phyloP scores from a whole-genome alignment of 306 rosid genomes.

The Vicia faba region DNA sequence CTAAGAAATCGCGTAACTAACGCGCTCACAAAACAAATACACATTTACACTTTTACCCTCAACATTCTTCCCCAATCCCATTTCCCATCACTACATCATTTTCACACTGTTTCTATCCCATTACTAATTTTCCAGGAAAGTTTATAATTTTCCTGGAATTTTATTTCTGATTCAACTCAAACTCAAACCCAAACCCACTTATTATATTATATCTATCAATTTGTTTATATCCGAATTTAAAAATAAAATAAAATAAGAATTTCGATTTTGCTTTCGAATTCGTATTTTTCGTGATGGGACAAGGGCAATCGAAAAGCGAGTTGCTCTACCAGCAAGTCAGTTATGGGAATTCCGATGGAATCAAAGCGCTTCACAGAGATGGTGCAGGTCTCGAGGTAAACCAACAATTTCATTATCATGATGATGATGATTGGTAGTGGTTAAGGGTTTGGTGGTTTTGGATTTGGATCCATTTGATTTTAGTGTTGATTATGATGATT shows the following conservation, averaged over 20 bases:
- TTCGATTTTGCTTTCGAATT: conserved; percentile 21
- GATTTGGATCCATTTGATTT: conserved; percentile 29
- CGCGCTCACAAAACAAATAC: neutral
- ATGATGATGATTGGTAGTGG: neutral
- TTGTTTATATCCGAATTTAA: neutral
- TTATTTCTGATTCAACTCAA: conserved; percentile 8
- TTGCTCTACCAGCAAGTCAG: conserved; percentile 79
- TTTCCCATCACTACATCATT: neutral
- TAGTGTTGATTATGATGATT: conserved; percentile 29
- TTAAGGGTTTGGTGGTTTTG: conserved; percentile 32
- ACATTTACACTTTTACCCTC: conserved; percentile 35
- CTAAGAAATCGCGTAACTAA: conserved; percentile 28
- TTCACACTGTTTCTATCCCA: neutral
- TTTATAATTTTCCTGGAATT: conserved; percentile 46
- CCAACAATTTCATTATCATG: neutral
- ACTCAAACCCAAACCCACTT: neutral
- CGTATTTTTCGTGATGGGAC: conserved; percentile 66
- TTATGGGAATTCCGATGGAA: conserved; percentile 73
- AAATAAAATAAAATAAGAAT: neutral
- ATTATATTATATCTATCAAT: neutral
- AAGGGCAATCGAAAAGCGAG: conserved; percentile 76
- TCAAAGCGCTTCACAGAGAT: conserved; percentile 73
- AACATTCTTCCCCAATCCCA: neutral
- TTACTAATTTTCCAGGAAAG: conserved; percentile 43
- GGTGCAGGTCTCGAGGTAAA: conserved; percentile 94